phyloP scores from a whole-genome alignment of 805 yeast species.

The Metschnikowia chrysomelidarum region DNA sequence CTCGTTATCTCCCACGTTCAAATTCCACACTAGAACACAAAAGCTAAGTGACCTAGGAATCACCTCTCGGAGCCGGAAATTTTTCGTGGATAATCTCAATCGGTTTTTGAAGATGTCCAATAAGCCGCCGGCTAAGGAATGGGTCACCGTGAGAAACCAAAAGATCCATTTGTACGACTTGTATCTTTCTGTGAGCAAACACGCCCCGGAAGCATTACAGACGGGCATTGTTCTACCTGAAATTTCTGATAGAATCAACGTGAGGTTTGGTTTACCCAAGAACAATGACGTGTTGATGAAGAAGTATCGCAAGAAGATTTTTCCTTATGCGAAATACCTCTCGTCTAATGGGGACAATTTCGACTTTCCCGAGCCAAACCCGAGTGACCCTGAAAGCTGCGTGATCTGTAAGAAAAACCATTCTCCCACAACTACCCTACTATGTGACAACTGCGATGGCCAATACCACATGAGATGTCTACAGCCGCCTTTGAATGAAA shows the following conservation, averaged over 20 bases:
- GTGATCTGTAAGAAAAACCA: conserved; percentile 47
- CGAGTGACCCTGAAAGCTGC: conserved; percentile 35
- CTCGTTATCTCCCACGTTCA: conserved; percentile 52
- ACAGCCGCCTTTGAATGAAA: conserved; percentile 47
- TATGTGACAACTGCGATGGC: conserved; percentile 75
- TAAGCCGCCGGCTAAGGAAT: conserved; percentile 22
- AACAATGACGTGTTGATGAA: conserved; percentile 19
- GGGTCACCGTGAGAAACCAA: conserved; percentile 18
- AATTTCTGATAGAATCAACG: conserved; percentile 26
- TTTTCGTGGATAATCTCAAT: conserved; percentile 59
- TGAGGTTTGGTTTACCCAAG: conserved; percentile 21
- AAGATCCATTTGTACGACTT: conserved; percentile 39
- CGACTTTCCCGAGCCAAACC: conserved; percentile 33
- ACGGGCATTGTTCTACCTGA: conserved; percentile 16
- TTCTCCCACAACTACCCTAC: conserved; percentile 46
- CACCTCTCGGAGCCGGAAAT: conserved; percentile 57
- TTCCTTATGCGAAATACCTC: conserved; percentile 34
- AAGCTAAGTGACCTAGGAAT: conserved; percentile 62
- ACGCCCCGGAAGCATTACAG: conserved; percentile 7
- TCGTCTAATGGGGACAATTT: conserved; percentile 23
- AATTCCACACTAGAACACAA: conserved; percentile 69
- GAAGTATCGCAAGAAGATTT: conserved; percentile 26
- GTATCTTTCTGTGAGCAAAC: conserved; percentile 31
- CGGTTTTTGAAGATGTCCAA: conserved; percentile 52
- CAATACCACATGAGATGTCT: conserved; percentile 69